Conservation (phyloP, 2,329 filamentous ascomycete genomes). For the Exophiala sideris region DNA sequence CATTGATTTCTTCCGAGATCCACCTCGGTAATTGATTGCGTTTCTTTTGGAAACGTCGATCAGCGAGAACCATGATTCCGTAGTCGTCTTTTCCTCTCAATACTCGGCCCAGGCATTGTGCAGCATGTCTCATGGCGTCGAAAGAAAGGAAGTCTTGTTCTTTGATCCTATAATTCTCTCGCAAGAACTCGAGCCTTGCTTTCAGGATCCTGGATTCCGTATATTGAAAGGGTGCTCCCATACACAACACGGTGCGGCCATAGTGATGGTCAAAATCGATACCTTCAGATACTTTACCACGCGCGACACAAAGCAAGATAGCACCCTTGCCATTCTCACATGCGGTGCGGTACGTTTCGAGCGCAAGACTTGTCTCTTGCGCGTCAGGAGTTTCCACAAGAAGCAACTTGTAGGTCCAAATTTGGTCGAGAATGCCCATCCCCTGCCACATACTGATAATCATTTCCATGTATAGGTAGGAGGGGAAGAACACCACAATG, state of each 20-base stretch:
- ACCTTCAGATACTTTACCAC: slow-evolving; percentile 94
- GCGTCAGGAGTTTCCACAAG: slow-evolving; percentile 96
- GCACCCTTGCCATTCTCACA: slow-evolving; percentile 96
- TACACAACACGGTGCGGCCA: slow-evolving; percentile 89
- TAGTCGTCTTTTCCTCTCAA: slow-evolving; percentile 97
- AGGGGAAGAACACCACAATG: slow-evolving; percentile 98
- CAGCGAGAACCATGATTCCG: slow-evolving; percentile 98
- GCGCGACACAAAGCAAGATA: slow-evolving; percentile 87
- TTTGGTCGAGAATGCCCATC: slow-evolving; percentile 94
- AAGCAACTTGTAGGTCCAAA: slow-evolving; percentile 99
- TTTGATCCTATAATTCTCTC: slow-evolving; percentile 92
- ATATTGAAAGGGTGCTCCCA: slow-evolving; percentile 97
- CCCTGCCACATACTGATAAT: slow-evolving; percentile 99
- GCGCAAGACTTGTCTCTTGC: slow-evolving; percentile 89
- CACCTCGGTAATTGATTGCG: slow-evolving; percentile 87
- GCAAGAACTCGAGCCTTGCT: slow-evolving; percentile 89
- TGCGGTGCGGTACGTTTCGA: slow-evolving; percentile 95
- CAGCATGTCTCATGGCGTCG: slow-evolving; percentile 98
- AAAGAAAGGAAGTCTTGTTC: slow-evolving; percentile 98
- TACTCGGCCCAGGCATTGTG: slow-evolving; percentile 92
- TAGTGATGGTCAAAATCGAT: slow-evolving; percentile 99
- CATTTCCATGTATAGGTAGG: slow-evolving; percentile 97
- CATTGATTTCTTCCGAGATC: slow-evolving; percentile 85
- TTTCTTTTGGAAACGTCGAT: slow-evolving; percentile 91
- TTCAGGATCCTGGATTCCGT: slow-evolving; percentile 97